Percentiles rank a stretch among this genome's conserved stretches.
phyloP scores from a whole-genome alignment of 1,284 basidiomycete genomes.

The Tetrapyrgos nigripes region DNA sequence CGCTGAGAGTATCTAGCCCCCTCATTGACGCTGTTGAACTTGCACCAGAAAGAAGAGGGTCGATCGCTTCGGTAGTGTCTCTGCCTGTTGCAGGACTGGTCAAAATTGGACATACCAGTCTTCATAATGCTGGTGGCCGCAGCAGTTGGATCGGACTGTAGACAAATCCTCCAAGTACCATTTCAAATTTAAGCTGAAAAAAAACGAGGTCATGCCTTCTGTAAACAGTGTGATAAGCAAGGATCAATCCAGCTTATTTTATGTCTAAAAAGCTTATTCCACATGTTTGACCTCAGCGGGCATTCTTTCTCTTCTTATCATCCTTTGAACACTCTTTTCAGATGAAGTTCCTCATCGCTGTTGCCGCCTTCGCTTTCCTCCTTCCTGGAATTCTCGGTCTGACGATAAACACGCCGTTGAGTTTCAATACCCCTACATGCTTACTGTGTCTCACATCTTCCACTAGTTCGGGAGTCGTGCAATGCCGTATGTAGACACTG shows the following conservation, averaged over 20 bases:
- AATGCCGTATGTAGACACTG: constrained; percentile 66
- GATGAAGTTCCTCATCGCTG: constrained; percentile 60
- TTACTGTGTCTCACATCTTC: constrained; percentile 1
- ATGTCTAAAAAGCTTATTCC: not conserved
- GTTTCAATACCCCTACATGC: constrained; percentile 16
- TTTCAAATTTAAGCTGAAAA: no score
- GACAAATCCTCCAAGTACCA: no score
- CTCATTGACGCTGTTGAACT: constrained; percentile 65
- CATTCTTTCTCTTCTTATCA: constrained; percentile 20
- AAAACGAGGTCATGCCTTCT: no score
- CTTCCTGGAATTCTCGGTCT: constrained; percentile 54
- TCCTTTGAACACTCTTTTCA: constrained; percentile 27
- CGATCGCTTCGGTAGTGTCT: constrained; percentile 5
- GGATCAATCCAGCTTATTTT: no score
- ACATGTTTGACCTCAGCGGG: constrained; percentile 14
- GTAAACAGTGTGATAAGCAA: no score
- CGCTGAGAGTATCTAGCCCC: constrained; percentile 59
- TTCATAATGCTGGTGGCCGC: constrained; percentile 91
- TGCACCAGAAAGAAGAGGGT: constrained; percentile 21
- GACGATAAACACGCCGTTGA: constrained; percentile 76
- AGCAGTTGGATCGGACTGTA: constrained; percentile 92
- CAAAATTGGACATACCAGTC: constrained; percentile 91
- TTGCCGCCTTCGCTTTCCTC: constrained; percentile 51
- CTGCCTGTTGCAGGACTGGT: constrained; percentile 45
- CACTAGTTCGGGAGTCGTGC: constrained; percentile 47